Base-by-base conservation (phyloP, 441 rosid genomes). In the Eutrema salsugineum region DNA sequence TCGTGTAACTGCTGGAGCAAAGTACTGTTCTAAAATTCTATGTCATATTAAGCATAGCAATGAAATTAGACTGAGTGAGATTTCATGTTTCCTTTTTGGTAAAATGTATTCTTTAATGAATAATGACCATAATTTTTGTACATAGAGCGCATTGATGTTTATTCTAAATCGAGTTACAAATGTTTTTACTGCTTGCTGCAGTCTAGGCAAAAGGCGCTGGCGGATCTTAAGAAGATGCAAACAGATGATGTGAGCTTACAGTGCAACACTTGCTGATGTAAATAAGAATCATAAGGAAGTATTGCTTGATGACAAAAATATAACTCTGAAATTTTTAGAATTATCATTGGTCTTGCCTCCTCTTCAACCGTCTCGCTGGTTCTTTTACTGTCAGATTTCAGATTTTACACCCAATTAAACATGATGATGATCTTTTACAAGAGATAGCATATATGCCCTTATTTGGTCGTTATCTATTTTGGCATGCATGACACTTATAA, bases 171-270 rank as follows among this genome's bases (percentile, higher is more conserved):
- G 8, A 44, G 27, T 68, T 56, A 70, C 58, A 50, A 55, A 6
- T 39, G 36, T 58, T 71, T 35, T 72, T 30, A 57, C 73, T 68
- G 33, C 28, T 70, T 79, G 27, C 63, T 81, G 85, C 95, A 89
- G 95, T 89, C 92, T 68, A 86, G 92, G 83, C 95, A 86, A 80
- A 87, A 89, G 79, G 92, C 95, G 59, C 61, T 86, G 68, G 78
- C 79, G 48, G 95, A 87, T 80, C 85, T 89, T 55, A 79, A 83
- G 63, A 88, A 83, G 81, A 87, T 86, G 95, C 95, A 89, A 65
- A 80, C 85, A 36, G 91, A 84, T 76, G 86, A 86, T 68, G 95
- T 89, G 75, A 83, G 92, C 72, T 22, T 55, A 71, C 59, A 53
- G 61, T 69, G 65, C 64, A 76, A 54, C 51, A 75, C 62, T 64